Evolutionary conservation across 768 basidiomycete genomes (phyloP).

Genomic region (Peribolospora kevripleyi): DNA sequence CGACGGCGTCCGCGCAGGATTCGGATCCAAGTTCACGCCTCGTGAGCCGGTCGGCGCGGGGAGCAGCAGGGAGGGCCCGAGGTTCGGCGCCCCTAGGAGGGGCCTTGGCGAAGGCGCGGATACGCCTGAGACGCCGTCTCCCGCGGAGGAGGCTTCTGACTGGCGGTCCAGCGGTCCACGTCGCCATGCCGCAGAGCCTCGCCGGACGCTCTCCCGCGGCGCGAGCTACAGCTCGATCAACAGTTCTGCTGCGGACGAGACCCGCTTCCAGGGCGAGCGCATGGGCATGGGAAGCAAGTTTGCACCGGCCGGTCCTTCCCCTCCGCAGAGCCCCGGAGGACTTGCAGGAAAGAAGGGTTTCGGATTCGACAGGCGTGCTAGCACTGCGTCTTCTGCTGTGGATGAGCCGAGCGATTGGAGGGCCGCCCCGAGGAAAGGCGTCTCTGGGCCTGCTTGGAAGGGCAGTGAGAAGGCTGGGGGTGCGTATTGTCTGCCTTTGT

Average conservation of each 20-base stretch:
- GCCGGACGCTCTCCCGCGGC: background rate
- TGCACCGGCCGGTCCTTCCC: background rate
- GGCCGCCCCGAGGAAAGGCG: too few species aligned
- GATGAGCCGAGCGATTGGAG: too few species aligned
- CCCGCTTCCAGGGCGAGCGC: background rate
- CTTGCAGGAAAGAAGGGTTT: constrained; percentile 32
- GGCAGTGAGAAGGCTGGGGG: too few species aligned
- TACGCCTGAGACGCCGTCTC: constrained; percentile 13
- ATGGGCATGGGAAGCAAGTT: constrained; percentile 3
- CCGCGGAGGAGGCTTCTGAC: constrained; percentile 11
- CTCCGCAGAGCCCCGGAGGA: constrained; percentile 1
- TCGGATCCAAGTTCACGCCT: constrained; percentile 49
- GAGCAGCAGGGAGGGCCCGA: too few species aligned
- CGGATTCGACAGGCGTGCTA: background rate
- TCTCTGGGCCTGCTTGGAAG: too few species aligned
- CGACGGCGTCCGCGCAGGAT: background rate
- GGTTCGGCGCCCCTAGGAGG: background rate
- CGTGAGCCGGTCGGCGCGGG: constrained; percentile 20
- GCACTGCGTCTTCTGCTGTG: too few species aligned
- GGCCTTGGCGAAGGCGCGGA: background rate
- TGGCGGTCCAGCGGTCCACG: background rate
- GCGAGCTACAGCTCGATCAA: background rate
- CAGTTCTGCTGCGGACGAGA: background rate
- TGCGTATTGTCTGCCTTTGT: too few species aligned
- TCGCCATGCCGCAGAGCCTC: background rate